phyloP scores from a whole-genome alignment of 1,284 basidiomycete genomes.

The Leccinum fallax region DNA sequence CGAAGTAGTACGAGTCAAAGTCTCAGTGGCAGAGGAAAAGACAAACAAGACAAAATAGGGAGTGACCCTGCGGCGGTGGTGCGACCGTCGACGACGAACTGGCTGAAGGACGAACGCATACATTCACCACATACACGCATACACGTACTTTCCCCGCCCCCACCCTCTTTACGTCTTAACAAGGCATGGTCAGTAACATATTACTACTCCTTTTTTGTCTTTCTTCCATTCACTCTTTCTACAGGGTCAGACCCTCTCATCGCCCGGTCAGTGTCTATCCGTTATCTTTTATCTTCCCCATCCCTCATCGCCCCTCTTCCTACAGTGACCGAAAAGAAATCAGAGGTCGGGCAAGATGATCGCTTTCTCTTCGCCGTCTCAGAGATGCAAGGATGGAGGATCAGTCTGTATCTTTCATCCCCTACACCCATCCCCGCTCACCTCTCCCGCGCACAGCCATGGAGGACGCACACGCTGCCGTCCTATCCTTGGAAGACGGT shows the following conservation, averaged over 20 bases:
- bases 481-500: slow-evolving; percentile 66
- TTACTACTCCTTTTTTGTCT: slow-evolving; percentile 1
- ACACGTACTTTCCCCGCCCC: slow-evolving; percentile 3
- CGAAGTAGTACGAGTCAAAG: neutral
- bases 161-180: slow-evolving; percentile 35
- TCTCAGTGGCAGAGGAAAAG: slow-evolving; percentile 1
- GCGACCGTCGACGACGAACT: slow-evolving; percentile 14
- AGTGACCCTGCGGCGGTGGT: slow-evolving; percentile 5
- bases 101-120: neutral
- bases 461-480: slow-evolving; percentile 96
- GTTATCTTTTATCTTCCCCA: slow-evolving; percentile 3
- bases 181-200: slow-evolving; percentile 31
- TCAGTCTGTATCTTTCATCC: slow-evolving; percentile 65
- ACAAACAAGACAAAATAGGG: slow-evolving; percentile 40
- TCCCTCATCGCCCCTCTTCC: slow-evolving; percentile 15
- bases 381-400: slow-evolving; percentile 99
- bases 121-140: slow-evolving; percentile 6
- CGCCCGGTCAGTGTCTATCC: slow-evolving; percentile 52
- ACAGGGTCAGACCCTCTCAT: slow-evolving; percentile 78
- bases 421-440: neutral
- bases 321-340: slow-evolving; percentile 83
- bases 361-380: slow-evolving; percentile 83
- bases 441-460: slow-evolving; percentile 61
- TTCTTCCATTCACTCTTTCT: slow-evolving; percentile 4
- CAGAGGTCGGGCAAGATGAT: slow-evolving; percentile 77